phyloP scores from a whole-genome alignment of 2,329 filamentous ascomycete species.

The Dactylellina drechsleri region DNA sequence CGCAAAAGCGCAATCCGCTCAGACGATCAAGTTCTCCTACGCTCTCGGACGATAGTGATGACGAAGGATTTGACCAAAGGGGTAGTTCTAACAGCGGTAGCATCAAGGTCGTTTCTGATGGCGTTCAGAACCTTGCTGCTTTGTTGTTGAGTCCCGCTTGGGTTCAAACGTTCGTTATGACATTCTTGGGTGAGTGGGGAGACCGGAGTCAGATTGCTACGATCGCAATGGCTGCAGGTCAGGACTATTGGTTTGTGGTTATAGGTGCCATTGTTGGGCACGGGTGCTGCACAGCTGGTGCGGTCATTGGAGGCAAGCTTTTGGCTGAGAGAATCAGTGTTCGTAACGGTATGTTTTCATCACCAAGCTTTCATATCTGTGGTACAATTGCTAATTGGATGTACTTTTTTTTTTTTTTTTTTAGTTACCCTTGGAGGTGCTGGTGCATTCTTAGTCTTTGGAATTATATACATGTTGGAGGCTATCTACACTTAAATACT shows the following conservation, averaged over 20 bases:
- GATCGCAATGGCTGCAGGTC: constrained; percentile 97
- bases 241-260: constrained; percentile 99
- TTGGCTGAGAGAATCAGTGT: constrained; percentile 94
- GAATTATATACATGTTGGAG: constrained; percentile 89
- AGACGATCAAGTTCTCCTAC: constrained; percentile 51
- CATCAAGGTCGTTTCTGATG: constrained; percentile 66
- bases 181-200: constrained; percentile 97
- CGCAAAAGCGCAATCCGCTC: constrained; percentile 45
- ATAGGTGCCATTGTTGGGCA: constrained; percentile 87
- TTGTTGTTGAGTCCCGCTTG: constrained; percentile 92
- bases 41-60: constrained; percentile 48
- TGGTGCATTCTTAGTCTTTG: constrained; percentile 87
- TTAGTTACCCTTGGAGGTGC: constrained; percentile 78
- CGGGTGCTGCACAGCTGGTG: constrained; percentile 86
- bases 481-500: constrained; percentile 67
- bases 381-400: constrained; percentile 38
- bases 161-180: constrained; percentile 99
- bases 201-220: constrained; percentile 98
- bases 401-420: too few species aligned
- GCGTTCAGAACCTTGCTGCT: constrained; percentile 85
- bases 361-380: not conserved
- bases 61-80: constrained; percentile 58
- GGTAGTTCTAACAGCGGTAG: constrained; percentile 59
- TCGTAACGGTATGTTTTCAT: constrained; percentile 88
- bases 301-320: constrained; percentile 89